Evolutionary conservation across 1,284 basidiomycete genomes (phyloP).

Genomic region (Cryptococcus jaspeensis): DNA sequence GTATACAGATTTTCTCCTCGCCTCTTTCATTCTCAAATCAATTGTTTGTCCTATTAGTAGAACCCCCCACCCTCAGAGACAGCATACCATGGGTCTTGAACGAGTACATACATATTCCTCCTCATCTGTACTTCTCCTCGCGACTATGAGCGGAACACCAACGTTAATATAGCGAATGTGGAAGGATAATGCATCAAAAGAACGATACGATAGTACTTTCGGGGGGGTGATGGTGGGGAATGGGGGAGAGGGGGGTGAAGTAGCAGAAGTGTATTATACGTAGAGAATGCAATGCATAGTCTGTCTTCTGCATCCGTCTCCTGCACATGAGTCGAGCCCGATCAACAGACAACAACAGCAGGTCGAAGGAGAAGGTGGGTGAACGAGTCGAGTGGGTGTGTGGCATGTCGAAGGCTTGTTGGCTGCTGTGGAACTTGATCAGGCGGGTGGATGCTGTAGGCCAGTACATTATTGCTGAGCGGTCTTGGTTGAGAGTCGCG

Average conservation of each 20-base stretch:
- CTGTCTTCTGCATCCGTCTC: background rate
- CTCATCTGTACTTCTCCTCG: conserved; percentile 5
- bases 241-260: background rate
- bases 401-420: too few species aligned
- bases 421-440: too few species aligned
- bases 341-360: too few species aligned
- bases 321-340: too few species aligned
- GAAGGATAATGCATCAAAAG: conserved; percentile 1
- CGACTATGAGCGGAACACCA: conserved; percentile 8
- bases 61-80: background rate
- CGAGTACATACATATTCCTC: conserved; percentile 5
- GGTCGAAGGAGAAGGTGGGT: too few species aligned
- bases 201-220: background rate
- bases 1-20: background rate
- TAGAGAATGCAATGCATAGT: conserved; percentile 9
- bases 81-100: conserved; percentile 1
- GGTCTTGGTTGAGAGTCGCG: too few species aligned
- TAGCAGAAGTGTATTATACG: conserved; percentile 1
- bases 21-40: conserved; percentile 3
- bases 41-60: conserved; percentile 13
- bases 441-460: too few species aligned
- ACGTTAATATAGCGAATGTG: conserved; percentile 4
- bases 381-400: too few species aligned
- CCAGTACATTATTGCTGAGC: too few species aligned
- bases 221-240: background rate